Percentiles rank a stretch among this genome's conserved stretches.
These are phyloP conservation scores for Inga laurina DNA, from an alignment of 306 rosid genomes.

Conservation along the genomic window DNA sequence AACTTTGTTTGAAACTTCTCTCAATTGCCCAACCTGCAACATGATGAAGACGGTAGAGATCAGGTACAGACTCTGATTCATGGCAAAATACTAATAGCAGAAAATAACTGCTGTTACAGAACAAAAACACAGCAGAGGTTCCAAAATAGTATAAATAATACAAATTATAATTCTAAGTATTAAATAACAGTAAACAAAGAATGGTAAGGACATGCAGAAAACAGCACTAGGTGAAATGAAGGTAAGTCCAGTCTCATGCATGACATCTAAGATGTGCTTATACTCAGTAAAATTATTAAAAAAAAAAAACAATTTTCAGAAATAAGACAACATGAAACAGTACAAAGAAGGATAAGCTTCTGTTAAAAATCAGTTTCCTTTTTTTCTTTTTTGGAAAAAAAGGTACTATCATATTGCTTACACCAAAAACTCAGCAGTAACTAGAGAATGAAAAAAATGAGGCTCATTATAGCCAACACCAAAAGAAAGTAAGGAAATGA, in stretches of 20 bases:
- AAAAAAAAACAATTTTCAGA: not conserved
- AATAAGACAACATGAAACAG: not conserved
- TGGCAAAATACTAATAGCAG: not conserved
- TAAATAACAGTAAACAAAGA: not conserved
- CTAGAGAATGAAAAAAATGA: not conserved
- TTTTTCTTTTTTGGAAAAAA: not conserved
- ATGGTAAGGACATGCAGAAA: not conserved
- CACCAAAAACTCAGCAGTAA: not conserved
- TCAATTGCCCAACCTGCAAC: conserved; percentile 82
- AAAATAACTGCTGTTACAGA: conserved; percentile 4
- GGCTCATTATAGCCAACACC: not conserved
- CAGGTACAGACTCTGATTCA: conserved; percentile 15
- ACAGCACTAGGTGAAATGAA: not conserved
- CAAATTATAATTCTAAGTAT: not conserved
- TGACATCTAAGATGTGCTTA: not conserved
- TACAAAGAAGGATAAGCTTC: not conserved
- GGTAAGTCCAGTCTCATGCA: not conserved
- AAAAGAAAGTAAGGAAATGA: not conserved
- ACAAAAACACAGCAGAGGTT: not conserved
- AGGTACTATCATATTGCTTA: conserved; percentile 5
- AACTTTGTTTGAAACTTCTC: conserved; percentile 79
- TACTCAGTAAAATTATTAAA: not conserved
- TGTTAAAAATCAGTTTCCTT: not conserved
- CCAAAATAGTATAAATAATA: conserved; percentile 10
- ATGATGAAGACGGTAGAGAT: conserved; percentile 10